Evolutionary conservation across 495 filamentous ascomycete genomes (phyloP), one percentile per base, ranked within the genome.

Genomic region (Podospora didyma): DNA sequence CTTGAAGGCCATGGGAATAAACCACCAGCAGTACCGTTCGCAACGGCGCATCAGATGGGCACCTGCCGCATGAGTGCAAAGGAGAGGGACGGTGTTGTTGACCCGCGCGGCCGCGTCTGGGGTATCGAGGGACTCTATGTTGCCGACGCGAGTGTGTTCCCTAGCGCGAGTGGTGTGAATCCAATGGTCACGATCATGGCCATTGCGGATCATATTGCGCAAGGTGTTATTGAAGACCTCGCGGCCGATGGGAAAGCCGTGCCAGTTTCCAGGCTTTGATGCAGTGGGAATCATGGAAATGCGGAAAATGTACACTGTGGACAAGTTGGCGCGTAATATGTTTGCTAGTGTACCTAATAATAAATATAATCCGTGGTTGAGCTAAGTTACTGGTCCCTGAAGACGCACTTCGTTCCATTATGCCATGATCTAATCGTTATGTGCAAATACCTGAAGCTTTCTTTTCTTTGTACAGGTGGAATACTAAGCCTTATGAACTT

Each of bases 131-230:
- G 83, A 0, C 56, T 96, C 61, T 94, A 87, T 64, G 84, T 96
- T 2, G 81, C 86, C 2, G 93, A 97, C 75, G 88, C 90, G 24
- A 95, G 90, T 60, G 85, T 96, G 0, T 91, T 96, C 59, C 93
- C 93, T 0, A 89, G 85, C 54, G 91, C 92, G 5, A 91, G 87
- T 61, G 93, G 93, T 5, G 92, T 95, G 11, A 96, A 96, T 68
- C 93, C 92, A 3, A 96, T 96, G 92, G 74, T 96, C 34, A 96
- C 91, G 45, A 87, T 80, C 54, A 94, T 96, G 91, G 90, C 85
- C 2, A 91, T 96, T 60, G 77, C 86, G 23, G 81, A 87, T 55
- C 81, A 78, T 75, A 80, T 88, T 24, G 79, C 77, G 7, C 68
- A 75, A 69, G 77, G 77, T 1, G 51, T 88, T 2, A 5, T 72